phyloP scores from a whole-genome alignment of 2,329 filamentous ascomycete genomes.

The Rhynchosporium secalis region DNA sequence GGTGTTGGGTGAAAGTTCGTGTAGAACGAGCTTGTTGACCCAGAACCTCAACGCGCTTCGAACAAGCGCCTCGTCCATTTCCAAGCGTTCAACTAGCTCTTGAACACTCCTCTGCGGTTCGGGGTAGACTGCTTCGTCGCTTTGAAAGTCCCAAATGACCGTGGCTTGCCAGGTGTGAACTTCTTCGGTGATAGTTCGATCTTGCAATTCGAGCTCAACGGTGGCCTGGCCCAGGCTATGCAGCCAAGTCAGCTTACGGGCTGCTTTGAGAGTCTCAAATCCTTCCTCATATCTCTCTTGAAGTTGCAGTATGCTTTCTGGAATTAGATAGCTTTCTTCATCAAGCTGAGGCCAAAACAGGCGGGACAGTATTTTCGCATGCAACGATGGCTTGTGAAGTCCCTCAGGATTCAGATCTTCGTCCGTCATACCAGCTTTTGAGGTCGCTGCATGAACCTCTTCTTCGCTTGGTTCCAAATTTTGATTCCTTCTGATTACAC shows the following conservation, averaged over 20 bases:
- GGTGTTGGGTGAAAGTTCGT: conserved; percentile 52
- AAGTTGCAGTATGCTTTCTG: conserved; percentile 55
- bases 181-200: conserved; percentile 71
- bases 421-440: conserved; percentile 30
- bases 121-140: conserved; percentile 35
- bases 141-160: conserved; percentile 80
- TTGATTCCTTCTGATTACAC: conserved; percentile 58
- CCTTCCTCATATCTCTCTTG: conserved; percentile 71
- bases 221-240: conserved; percentile 77
- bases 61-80: conserved; percentile 74
- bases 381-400: conserved; percentile 48
- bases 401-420: conserved; percentile 41
- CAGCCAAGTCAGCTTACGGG: conserved; percentile 86
- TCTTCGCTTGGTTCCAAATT: conserved; percentile 40
- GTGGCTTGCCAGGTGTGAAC: conserved; percentile 84
- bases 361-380: conserved; percentile 84
- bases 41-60: conserved; percentile 69
- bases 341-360: conserved; percentile 90
- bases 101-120: conserved; percentile 47
- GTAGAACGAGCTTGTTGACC: conserved; percentile 67
- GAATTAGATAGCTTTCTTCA: conserved; percentile 66
- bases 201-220: conserved; percentile 79
- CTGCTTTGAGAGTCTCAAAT: conserved; percentile 78
- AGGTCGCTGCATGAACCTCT: conserved; percentile 32
- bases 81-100: conserved; percentile 55